A percentile compares a stretch with the other conserved stretches of the same genome.
Evolutionary conservation across 768 basidiomycete species (phyloP).

Genomic region (Russula vinacea): DNA sequence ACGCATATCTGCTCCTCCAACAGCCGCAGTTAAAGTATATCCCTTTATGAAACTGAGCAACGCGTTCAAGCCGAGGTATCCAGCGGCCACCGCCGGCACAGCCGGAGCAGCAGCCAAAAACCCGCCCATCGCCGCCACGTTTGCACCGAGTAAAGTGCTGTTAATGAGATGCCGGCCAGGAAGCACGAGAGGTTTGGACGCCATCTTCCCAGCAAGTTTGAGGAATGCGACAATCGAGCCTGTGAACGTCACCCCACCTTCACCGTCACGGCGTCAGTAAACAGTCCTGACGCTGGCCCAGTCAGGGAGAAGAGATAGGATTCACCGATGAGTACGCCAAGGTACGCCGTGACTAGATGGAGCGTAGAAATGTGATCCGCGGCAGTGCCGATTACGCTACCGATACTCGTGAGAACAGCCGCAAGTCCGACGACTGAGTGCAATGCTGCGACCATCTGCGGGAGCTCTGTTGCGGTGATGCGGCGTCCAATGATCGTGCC

Average conservation of each 20-base stretch:
- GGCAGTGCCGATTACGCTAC: conserved; percentile 66
- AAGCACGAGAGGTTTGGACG: conserved; percentile 65
- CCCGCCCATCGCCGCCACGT: conserved; percentile 69
- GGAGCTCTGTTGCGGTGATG: conserved; percentile 83
- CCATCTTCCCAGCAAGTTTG: conserved; percentile 80
- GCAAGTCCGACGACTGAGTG: conserved; percentile 90
- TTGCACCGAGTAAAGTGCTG: conserved; percentile 63
- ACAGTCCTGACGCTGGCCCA: background rate
- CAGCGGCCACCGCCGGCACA: conserved; percentile 72
- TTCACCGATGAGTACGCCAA: conserved; percentile 79
- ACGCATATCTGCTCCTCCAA: conserved; percentile 95
- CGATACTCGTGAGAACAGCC: conserved; percentile 83
- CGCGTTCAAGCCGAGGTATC: conserved; percentile 71
- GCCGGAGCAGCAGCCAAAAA: conserved; percentile 69
- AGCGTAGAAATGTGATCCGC: conserved; percentile 63
- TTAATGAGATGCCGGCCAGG: conserved; percentile 81
- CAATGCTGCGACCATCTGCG: conserved; percentile 76
- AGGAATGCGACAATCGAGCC: conserved; percentile 88
- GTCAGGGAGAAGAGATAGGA: background rate
- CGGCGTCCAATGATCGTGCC: conserved; percentile 76
- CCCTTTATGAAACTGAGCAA: conserved; percentile 81
- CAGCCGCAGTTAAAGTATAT: conserved; percentile 84
- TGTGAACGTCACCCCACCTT: conserved; percentile 82
- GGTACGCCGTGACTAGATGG: conserved; percentile 80
- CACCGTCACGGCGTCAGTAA: conserved; percentile 20